Evolutionary conservation across 1,284 basidiomycete genomes (phyloP), one percentile per base, ranked within the genome.

Genomic region (Lignosus rhinocerotis): DNA sequence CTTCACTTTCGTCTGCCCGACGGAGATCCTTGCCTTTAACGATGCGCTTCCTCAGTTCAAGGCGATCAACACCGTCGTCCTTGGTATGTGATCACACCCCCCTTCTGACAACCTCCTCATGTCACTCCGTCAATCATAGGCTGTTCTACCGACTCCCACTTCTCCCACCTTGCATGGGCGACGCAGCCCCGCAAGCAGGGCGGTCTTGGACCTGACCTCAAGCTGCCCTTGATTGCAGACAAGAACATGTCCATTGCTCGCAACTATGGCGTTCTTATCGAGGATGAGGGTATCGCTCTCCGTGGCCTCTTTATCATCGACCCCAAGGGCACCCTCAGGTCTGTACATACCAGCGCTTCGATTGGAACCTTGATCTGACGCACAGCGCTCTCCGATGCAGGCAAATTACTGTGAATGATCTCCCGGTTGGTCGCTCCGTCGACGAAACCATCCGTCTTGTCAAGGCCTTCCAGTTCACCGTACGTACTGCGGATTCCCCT

Each of bases 21-120:
- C 93, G 62, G 93, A 96, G 76, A 94, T 96, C 71, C 84, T 95
- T 46, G 93, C 93, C 1, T 96, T 94, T 83, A 94, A 95, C 74
- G 88, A 92, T 65, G 88, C 91, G 6, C 83, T 95, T 48, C 71
- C 83, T 46, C 78, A 83, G 66, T 94, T 96, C 80, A 78, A 84
- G 55, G 81, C 81, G 58, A 78, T 94, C 66, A 84, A 87, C 74
- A 87, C 91, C 45, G 79, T 80, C 54, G 87, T 96, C 52, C 83
- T 95, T 61, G 88, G 89, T 89, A 58, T n/a, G 81, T 16, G 4
- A 39, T 36, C 12, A 10, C 19, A 0, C 21, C n/a, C 5, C 17
- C 11, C 14, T 17, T 44, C 30, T 21, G 1, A 19, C 6, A 1
- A 7, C 16, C 10, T n/a, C 30, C 10, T 43, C 43, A 32, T 42